Evolutionary conservation across 495 filamentous ascomycete species (phyloP).

Genomic region (Platismatia glauca): DNA sequence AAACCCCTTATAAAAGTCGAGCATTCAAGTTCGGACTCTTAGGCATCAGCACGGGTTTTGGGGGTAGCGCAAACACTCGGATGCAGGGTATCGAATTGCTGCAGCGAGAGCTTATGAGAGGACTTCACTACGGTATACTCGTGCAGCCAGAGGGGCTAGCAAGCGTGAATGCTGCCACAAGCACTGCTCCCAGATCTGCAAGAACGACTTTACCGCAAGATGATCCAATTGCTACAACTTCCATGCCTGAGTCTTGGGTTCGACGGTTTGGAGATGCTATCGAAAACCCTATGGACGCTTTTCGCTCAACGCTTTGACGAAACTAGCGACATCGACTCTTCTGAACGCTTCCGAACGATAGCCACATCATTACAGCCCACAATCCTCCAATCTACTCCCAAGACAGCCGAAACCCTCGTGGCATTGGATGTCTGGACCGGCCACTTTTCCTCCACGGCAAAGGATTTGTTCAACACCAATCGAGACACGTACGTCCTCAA

Average conservation of each 20-base stretch:
- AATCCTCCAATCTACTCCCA: not conserved
- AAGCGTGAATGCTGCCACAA: not conserved
- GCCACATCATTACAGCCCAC: not conserved
- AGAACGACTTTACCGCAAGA: not conserved
- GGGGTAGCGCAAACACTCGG: slow-evolving; percentile 49
- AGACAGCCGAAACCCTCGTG: not conserved
- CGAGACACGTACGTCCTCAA: slow-evolving; percentile 12
- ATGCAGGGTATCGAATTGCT: not conserved
- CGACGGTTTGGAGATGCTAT: too few species aligned
- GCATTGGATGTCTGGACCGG: not conserved
- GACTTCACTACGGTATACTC: not conserved
- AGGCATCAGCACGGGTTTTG: slow-evolving; percentile 54
- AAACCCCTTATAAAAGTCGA: not conserved
- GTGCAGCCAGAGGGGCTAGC: not conserved
- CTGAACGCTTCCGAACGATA: not conserved
- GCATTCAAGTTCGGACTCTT: not conserved
- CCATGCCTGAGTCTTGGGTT: not conserved
- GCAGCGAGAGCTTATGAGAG: not conserved
- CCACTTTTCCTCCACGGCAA: not conserved
- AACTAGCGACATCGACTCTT: not conserved
- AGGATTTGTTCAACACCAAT: not conserved
- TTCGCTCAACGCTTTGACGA: not conserved
- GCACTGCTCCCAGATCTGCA: not conserved
- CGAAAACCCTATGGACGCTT: not conserved
- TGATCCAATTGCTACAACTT: not conserved